phyloP scores from a whole-genome alignment of 768 basidiomycete genomes.

The Cystobasidium onofrii region DNA sequence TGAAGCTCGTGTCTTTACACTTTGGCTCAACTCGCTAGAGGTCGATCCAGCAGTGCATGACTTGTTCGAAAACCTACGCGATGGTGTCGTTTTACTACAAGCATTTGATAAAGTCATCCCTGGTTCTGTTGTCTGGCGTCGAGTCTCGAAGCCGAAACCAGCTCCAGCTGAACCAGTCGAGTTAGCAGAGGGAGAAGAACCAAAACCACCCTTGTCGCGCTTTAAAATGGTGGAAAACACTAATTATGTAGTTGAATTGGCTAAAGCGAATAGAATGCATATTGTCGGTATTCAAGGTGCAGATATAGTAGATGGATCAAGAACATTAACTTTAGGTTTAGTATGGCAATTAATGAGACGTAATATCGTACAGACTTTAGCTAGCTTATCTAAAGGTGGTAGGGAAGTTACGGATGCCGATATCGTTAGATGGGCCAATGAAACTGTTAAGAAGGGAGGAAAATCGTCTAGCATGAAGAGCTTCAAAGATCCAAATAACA shows the following conservation, averaged over 20 bases:
- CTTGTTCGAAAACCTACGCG: constrained; percentile 78
- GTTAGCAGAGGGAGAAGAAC: constrained; percentile 46
- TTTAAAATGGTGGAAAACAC: constrained; percentile 99
- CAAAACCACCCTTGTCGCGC: constrained; percentile 70
- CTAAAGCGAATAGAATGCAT: constrained; percentile 84
- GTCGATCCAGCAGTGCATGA: constrained; percentile 96
- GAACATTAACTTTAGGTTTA: constrained; percentile 85
- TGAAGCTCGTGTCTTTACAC: constrained; percentile 92
- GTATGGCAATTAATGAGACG: constrained; percentile 80
- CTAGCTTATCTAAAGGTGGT: constrained; percentile 58
- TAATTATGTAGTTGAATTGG: constrained; percentile 89
- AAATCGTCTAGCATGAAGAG: constrained; percentile 62
- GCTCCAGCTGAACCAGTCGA: constrained; percentile 31
- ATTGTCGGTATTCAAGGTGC: constrained; percentile 95
- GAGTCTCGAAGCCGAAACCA: constrained; percentile 64
- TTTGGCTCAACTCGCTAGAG: constrained; percentile 95
- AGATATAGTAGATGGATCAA: constrained; percentile 88
- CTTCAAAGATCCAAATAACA: constrained; percentile 86
- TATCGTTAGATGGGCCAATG: constrained; percentile 93
- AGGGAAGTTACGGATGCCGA: constrained; percentile 81
- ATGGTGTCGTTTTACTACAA: constrained; percentile 82
- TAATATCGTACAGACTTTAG: constrained; percentile 84
- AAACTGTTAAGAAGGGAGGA: constrained; percentile 60
- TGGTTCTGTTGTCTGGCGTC: constrained; percentile 84
- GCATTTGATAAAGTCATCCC: constrained; percentile 94